Evolutionary conservation across 108 stramenopile species (phyloP), one percentile per base, ranked within the genome.

Genomic region (Skeletonema menzelii): DNA sequence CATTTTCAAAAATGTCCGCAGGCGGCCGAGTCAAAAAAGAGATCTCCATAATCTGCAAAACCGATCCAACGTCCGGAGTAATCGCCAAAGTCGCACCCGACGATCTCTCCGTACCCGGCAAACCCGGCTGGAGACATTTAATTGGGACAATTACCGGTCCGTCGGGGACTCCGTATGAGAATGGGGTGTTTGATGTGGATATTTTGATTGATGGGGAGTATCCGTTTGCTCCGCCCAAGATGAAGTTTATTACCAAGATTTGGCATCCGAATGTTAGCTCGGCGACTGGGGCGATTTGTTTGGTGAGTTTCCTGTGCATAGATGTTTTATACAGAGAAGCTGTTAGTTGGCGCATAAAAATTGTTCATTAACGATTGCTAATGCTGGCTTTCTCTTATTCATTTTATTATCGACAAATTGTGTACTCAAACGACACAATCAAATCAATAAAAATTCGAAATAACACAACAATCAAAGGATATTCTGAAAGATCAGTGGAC

Each of bases 401-500:
- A n/a, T 42, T 63, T 40, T 38, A 20, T 46, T 44, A 6, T 46
- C 3, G 12, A 47, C 17, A 61, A 19, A 61, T 37, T 14, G 0
- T 40, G 13, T 0, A 3, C 62, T 38, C 35, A 63, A 8, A 38
- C 30, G 12, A 63, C n/a, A 63, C 17, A 62, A 35, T 8, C 22
- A 35, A 63, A 35, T 4, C 20, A 35, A 63, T 28, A 3, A 34
- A 62, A 34, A 62, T 10, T 3, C 35, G 34, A 20, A 30, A 30
- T 4, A 30, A 30, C 4, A 20, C 62, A 63, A 35, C 53, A 67
- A 70, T 22, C 13, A 26, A 62, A 95, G 92, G 98, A 99, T 69
- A 99, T 99, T 71, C 80, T 99, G 63, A 99, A 99, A 83, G 96
- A 97, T 73, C 92, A 96, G 66, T 99, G 98, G 98, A 92, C 93